Evolutionary conservation across 768 basidiomycete genomes (phyloP).

Genomic region (Hortiboletus campestris): DNA sequence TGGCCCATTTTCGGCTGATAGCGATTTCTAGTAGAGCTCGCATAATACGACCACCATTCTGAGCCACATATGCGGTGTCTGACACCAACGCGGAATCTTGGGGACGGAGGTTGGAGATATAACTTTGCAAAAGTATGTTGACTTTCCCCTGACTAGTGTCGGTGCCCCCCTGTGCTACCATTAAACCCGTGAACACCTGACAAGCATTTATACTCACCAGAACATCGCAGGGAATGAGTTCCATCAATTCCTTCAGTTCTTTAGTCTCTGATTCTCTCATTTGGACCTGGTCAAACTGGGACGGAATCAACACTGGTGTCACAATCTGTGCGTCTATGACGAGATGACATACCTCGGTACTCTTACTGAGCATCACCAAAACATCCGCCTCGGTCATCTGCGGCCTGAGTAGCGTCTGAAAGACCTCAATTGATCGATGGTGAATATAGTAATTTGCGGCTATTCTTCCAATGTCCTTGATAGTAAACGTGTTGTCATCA

Average conservation of each 20-base stretch:
- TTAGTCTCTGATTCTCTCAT: conserved; percentile 84
- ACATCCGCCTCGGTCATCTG: conserved; percentile 94
- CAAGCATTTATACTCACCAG: conserved; percentile 46
- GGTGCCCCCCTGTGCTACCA: conserved; percentile 52
- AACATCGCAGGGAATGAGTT: conserved; percentile 74
- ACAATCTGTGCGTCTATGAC: neutral
- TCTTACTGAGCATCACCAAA: conserved; percentile 79
- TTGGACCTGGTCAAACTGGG: conserved; percentile 92
- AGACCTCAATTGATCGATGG: conserved; percentile 80
- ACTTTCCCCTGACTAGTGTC: conserved; percentile 78
- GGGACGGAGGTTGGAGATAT: conserved; percentile 74
- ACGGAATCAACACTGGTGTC: neutral
- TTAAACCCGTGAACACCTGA: neutral
- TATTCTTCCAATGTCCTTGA: conserved; percentile 93
- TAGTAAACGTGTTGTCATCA: conserved; percentile 54
- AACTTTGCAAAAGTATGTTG: conserved; percentile 91
- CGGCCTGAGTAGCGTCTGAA: conserved; percentile 72
- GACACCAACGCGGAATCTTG: conserved; percentile 97
- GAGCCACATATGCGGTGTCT: conserved; percentile 90
- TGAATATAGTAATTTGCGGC: conserved; percentile 97
- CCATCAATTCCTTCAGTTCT: conserved; percentile 73
- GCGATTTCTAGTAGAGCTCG: conserved; percentile 95
- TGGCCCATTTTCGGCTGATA: conserved; percentile 90
- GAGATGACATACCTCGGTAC: conserved; percentile 70
- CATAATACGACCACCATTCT: conserved; percentile 92